Evolutionary conservation across 106 monocot genomes (phyloP).

Genomic region (Dioscorea dumetorum): DNA sequence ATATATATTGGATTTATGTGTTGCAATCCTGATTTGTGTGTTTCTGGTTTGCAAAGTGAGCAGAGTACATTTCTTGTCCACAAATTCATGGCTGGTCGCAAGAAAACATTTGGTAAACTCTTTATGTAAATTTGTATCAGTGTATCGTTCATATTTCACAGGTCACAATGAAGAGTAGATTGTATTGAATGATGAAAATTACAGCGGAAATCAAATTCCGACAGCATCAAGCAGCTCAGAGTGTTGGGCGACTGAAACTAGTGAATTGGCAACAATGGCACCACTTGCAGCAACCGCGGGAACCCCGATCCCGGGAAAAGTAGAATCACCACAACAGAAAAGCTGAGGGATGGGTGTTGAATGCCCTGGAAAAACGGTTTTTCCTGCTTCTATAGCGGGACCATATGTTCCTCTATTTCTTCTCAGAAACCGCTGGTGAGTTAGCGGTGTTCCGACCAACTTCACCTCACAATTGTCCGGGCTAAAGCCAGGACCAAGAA

Average conservation of each 20-base stretch:
- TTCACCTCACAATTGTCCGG: constrained; percentile 80
- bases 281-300: constrained; percentile 96
- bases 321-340: constrained; percentile 92
- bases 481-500: constrained; percentile 66
- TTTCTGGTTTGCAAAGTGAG: too few species aligned
- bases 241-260: constrained; percentile 74
- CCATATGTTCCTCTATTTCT: constrained; percentile 93
- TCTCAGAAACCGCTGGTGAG: constrained; percentile 75
- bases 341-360: constrained; percentile 80
- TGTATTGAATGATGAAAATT: too few species aligned
- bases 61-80: too few species aligned
- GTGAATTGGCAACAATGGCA: constrained; percentile 87
- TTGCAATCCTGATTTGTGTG: too few species aligned
- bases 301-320: constrained; percentile 93
- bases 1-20: too few species aligned
- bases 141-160: too few species aligned
- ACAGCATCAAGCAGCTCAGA: constrained; percentile 77
- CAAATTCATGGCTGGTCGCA: too few species aligned
- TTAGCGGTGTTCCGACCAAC: constrained; percentile 80
- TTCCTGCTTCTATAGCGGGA: constrained; percentile 81
- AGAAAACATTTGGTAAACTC: too few species aligned
- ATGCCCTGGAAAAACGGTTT: constrained; percentile 82
- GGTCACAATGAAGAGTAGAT: too few species aligned
- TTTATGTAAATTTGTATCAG: too few species aligned
- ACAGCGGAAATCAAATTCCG: constrained; percentile 48